A percentile compares a stretch with the other conserved stretches of the same genome.
Evolutionary conservation across 495 filamentous ascomycete species (phyloP).

Genomic region (Trichoderma virens): DNA sequence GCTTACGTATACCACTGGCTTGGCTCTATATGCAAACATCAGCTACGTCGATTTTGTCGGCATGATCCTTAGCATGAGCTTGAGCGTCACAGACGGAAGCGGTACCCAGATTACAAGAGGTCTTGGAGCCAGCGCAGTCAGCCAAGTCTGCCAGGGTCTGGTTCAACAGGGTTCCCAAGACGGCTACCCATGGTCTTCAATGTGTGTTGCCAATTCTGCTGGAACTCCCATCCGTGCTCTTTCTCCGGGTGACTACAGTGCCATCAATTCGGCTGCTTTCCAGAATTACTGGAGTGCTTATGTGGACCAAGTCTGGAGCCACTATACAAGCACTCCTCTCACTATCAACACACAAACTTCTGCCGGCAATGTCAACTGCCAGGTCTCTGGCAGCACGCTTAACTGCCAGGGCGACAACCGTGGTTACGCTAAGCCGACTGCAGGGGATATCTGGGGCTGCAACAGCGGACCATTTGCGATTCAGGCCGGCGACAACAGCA

Average conservation of each 20-base stretch:
- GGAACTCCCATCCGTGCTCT: conserved; percentile 33
- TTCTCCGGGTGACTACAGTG: conserved; percentile 27
- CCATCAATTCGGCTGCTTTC: conserved; percentile 23
- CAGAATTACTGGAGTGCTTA: conserved; percentile 31
- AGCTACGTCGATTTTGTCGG: conserved; percentile 43
- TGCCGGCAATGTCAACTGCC: conserved; percentile 32
- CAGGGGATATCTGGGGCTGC: conserved; percentile 39
- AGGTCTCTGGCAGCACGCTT: conserved; percentile 24
- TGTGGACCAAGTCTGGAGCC: conserved; percentile 33
- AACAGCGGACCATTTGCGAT: conserved; percentile 38
- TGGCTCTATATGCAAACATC: conserved; percentile 34
- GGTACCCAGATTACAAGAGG: conserved; percentile 27
- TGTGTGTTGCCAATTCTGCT: conserved; percentile 23
- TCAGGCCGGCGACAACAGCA: conserved; percentile 12
- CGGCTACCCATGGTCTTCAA: conserved; percentile 30
- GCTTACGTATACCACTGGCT: conserved; percentile 28
- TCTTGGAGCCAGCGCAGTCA: conserved; percentile 24
- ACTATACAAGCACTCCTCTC: conserved; percentile 28
- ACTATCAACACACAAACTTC: conserved; percentile 31
- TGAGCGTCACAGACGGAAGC: conserved; percentile 24
- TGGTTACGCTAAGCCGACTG: conserved; percentile 29
- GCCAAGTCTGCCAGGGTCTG: conserved; percentile 30
- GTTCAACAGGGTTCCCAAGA: conserved; percentile 25
- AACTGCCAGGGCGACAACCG: conserved; percentile 32
- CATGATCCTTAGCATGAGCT: conserved; percentile 30